A percentile compares a stretch with the other conserved stretches of the same genome.
phyloP scores from a whole-genome alignment of 371 early-diverging fungal genomes.

The Lichtheimia hyalospora region DNA sequence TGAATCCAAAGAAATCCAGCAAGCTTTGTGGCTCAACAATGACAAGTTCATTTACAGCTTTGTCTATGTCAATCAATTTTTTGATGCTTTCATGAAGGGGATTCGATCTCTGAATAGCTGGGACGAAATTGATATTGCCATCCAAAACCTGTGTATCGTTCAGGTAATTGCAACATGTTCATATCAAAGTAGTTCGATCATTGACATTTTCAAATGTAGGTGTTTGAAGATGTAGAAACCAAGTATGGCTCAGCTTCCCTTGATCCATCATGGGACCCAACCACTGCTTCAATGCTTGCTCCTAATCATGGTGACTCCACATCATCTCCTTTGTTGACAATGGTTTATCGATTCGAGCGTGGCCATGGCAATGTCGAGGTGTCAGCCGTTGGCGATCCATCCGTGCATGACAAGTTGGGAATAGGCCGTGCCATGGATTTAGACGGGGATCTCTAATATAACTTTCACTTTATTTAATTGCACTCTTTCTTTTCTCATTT shows the following conservation, averaged over 20 bases:
- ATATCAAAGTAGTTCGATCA: too few relatives aligned
- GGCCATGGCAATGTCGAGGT: slow-evolving; percentile 46
- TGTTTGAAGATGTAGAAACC: slow-evolving; percentile 49
- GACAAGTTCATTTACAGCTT: slow-evolving; percentile 50
- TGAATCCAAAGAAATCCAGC: slow-evolving; percentile 57
- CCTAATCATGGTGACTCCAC: neutral
- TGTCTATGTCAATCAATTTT: slow-evolving; percentile 61
- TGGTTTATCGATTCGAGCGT: slow-evolving; percentile 55
- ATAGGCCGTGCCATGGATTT: neutral
- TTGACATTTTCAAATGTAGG: neutral
- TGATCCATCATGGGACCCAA: neutral
- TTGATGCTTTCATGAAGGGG: slow-evolving; percentile 54
- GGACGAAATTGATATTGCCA: slow-evolving; percentile 52
- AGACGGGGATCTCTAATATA: too few relatives aligned
- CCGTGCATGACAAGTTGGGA: neutral
- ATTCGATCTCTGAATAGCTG: slow-evolving; percentile 42
- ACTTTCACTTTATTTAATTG: too few relatives aligned
- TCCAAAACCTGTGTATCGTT: slow-evolving; percentile 50
- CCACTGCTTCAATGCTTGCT: slow-evolving; percentile 6
- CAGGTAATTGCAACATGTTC: slow-evolving; percentile 21
- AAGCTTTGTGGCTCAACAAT: slow-evolving; percentile 42
- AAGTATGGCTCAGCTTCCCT: slow-evolving; percentile 5
- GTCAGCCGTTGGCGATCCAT: slow-evolving; percentile 1
- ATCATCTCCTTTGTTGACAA: slow-evolving; percentile 36
- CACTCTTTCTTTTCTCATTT: too few relatives aligned